Base-by-base conservation (phyloP, 805 yeast species). In the Torulaspora gathmanii region DNA sequence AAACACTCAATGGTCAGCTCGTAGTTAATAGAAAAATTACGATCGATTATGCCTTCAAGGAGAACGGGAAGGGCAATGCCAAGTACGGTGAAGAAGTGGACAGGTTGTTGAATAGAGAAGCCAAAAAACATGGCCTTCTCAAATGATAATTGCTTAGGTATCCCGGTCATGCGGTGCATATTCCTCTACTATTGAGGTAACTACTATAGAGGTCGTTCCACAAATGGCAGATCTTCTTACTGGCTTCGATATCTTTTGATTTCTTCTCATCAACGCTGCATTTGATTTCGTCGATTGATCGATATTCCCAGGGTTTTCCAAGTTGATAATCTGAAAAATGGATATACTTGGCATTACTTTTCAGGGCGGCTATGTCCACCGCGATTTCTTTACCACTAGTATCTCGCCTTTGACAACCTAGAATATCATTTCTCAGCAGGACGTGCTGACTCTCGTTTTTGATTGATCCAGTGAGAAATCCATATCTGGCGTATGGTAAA, bases 31-130 rank as follows among this genome's bases (percentile, higher is more conserved):
- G 71, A 48, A 76, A 75, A 23, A 70, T 87, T 5, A 62, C 65
- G 1, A 70, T 90, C 2, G 76, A 77, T 26, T 89, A 88, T 60
- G 93, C 96, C 0, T 79, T 72, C 57, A 87, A 86, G 63, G 79
- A 77, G 45, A 57, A 52, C 70, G 42, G 75, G 71, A 75, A 46
- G 59, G 75, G 47, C 9, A 54, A 52, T 8, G 78, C 78, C 15
- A 72, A 75, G 38, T 95, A 86, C 55, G 96, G 96, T n/a, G 90
- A 83, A 54, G 74, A 73, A 30, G 78, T 80, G 0, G 96, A 90
- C 60, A 71, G 96, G 54, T 51, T 75, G 42, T 70, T 89, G 44
- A 90, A 91, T 9, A 70, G 69, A 29, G 80, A 77, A 54, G 89
- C 88, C 2, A 70, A 72, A 55, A 67, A 67, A 53, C 69, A 76